Percentiles rank a stretch among this genome's conserved stretches.
Evolutionary conservation across 2,329 filamentous ascomycete species (phyloP).

Genomic region (Fusarium sp.): DNA sequence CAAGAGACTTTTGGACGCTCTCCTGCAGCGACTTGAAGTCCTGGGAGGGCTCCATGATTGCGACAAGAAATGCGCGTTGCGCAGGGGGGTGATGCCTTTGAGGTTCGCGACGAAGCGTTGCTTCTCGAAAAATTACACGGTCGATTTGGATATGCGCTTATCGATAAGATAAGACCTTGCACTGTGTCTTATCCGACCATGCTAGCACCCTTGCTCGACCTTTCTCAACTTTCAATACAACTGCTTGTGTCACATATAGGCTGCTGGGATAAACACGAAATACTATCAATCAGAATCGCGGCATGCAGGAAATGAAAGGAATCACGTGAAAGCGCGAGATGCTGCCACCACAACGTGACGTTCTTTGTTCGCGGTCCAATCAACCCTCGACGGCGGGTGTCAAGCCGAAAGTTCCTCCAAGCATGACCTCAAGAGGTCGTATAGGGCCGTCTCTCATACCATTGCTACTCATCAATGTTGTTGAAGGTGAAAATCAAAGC

Average conservation of each 20-base stretch:
- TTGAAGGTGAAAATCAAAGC: not conserved
- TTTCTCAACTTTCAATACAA: not conserved
- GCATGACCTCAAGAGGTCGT: not conserved
- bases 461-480: not conserved
- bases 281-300: not conserved
- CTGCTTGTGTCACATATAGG: not conserved
- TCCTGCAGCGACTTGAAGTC: conserved; percentile 85
- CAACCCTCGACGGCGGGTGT: not conserved
- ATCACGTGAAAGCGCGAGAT: not conserved
- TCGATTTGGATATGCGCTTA: conserved; percentile 22
- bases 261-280: not conserved
- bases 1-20: conserved; percentile 77
- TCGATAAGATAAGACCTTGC: conserved; percentile 40
- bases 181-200: not conserved
- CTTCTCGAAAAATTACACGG: conserved; percentile 44
- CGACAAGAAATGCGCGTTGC: conserved; percentile 32
- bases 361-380: not conserved
- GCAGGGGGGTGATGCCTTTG: conserved; percentile 24
- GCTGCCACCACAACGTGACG: not conserved
- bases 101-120: conserved; percentile 30
- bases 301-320: not conserved
- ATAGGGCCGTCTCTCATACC: not conserved
- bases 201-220: not conserved
- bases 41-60: conserved; percentile 70
- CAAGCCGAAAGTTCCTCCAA: not conserved